phyloP scores from a whole-genome alignment of 2,329 filamentous ascomycete species.

The Drechslerella coelobrocha region DNA sequence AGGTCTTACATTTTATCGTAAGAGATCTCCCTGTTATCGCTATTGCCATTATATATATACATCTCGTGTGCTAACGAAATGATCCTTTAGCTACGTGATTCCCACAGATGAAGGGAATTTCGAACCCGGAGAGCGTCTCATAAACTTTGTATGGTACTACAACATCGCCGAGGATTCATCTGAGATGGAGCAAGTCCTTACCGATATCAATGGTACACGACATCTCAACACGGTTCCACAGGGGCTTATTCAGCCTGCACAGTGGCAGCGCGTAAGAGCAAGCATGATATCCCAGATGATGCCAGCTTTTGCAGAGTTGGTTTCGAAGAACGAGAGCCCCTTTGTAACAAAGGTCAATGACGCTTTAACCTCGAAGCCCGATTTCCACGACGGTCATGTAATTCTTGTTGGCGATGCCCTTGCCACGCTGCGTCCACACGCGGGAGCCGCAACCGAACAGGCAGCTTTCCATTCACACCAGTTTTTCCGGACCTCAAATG shows the following conservation, averaged over 20 bases:
- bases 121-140: conserved; percentile 57
- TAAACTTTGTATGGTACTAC: conserved; percentile 63
- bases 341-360: conserved; percentile 62
- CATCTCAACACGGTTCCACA: conserved; percentile 54
- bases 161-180: conserved; percentile 59
- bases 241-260: neutral
- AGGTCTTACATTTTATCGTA: too few species aligned
- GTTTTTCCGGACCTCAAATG: conserved; percentile 52
- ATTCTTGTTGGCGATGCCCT: conserved; percentile 62
- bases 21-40: too few species aligned
- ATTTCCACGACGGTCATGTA: conserved; percentile 59
- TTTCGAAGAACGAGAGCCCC: conserved; percentile 57
- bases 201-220: conserved; percentile 58
- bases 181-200: conserved; percentile 60
- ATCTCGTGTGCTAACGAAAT: conserved; percentile 50
- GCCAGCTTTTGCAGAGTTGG: conserved; percentile 58
- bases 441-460: conserved; percentile 62
- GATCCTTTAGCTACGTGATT: conserved; percentile 55
- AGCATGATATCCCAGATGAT: conserved; percentile 60
- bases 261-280: conserved; percentile 51
- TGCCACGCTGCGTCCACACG: conserved; percentile 61
- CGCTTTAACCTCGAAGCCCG: conserved; percentile 57
- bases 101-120: conserved; percentile 56
- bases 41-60: too few species aligned
- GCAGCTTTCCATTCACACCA: conserved; percentile 61